These are phyloP conservation scores for Persicaria maculosa DNA, from an alignment of 148 eudicot species.

Conservation along the genomic window DNA sequence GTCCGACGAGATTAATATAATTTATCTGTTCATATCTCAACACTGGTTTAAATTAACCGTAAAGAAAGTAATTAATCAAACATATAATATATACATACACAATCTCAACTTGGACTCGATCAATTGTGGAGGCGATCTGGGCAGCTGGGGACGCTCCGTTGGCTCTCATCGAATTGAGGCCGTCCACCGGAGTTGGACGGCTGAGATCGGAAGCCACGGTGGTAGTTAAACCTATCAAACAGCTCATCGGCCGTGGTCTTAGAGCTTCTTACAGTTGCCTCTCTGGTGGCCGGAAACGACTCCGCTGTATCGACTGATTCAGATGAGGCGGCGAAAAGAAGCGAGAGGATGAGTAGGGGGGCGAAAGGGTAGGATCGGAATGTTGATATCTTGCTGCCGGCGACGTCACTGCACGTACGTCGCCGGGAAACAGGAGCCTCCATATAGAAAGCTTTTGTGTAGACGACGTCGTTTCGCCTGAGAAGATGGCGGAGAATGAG, in stretches of 20 bases:
- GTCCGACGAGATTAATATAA: too few species aligned
- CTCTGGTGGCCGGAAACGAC: not conserved
- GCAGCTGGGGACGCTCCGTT: slow-evolving; percentile 4
- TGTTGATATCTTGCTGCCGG: not conserved
- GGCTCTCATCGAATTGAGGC: not conserved
- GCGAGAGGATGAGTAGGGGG: not conserved
- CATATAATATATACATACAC: not conserved
- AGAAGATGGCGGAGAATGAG: too few species aligned
- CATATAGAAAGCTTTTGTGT: not conserved
- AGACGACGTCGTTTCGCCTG: not conserved
- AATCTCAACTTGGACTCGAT: not conserved
- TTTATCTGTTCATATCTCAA: too few species aligned
- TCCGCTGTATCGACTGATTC: not conserved
- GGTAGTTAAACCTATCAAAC: not conserved
- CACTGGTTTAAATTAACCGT: too few species aligned
- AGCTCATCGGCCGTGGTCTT: not conserved
- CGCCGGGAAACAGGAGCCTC: not conserved
- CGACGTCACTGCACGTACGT: not conserved
- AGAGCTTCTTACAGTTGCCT: not conserved
- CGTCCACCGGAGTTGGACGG: not conserved
- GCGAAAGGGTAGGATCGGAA: not conserved
- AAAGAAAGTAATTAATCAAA: too few species aligned
- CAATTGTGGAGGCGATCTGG: slow-evolving; percentile 9
- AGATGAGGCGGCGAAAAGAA: not conserved
- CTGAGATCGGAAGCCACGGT: slow-evolving; percentile 6